Conservation (phyloP, 805 yeast species). For the Saccharomycopsis amapae region DNA sequence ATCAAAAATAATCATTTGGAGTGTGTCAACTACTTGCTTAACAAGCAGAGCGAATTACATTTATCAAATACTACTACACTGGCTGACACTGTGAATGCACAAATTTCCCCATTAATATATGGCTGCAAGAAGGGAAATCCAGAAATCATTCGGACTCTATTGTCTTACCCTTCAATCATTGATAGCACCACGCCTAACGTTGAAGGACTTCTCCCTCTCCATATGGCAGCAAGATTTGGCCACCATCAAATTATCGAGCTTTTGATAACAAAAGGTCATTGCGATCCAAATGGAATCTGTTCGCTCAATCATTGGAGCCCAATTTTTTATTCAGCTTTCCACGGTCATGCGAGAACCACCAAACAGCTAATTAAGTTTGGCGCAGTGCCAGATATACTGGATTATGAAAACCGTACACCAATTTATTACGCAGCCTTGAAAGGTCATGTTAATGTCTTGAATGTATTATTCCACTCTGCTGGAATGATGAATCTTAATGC, state of each 20-base stretch:
- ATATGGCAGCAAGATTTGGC: constrained; percentile 82
- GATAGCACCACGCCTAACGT: constrained; percentile 47
- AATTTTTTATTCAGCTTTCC: constrained; percentile 79
- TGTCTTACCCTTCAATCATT: constrained; percentile 35
- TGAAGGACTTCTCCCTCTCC: constrained; percentile 84
- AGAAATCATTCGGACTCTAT: constrained; percentile 56
- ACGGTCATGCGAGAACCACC: constrained; percentile 71
- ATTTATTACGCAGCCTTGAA: constrained; percentile 89
- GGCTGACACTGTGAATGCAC: background rate
- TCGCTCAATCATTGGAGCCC: constrained; percentile 78
- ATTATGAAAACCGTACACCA: constrained; percentile 76
- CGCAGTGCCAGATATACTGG: constrained; percentile 61
- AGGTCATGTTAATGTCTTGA: constrained; percentile 79
- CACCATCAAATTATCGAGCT: constrained; percentile 61
- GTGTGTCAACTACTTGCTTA: constrained; percentile 43
- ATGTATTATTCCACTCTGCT: constrained; percentile 42
- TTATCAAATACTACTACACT: background rate
- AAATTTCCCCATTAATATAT: constrained; percentile 67
- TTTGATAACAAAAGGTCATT: constrained; percentile 58
- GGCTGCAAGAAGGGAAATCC: constrained; percentile 84
- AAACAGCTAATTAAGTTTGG: constrained; percentile 63
- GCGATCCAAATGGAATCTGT: constrained; percentile 71
- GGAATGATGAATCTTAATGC: constrained; percentile 2
- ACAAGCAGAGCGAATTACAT: constrained; percentile 28
- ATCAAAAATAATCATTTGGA: constrained; percentile 60